phyloP scores from a whole-genome alignment of 2,329 filamentous ascomycete species.

The Colletotrichum sp. region DNA sequence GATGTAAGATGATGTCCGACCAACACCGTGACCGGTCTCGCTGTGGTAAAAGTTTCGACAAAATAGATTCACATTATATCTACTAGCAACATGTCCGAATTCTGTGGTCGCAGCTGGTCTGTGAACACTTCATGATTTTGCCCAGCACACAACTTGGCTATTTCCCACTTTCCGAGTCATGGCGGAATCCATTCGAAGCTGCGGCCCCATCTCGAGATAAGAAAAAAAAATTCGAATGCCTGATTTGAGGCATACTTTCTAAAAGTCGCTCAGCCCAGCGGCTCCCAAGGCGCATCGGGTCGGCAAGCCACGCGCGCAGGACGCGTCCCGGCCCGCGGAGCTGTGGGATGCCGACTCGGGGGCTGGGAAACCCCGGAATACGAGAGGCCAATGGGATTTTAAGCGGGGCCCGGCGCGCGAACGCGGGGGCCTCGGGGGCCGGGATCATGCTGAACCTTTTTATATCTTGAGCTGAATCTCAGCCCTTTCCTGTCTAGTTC shows the following conservation, averaged over 20 bases:
- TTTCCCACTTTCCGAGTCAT: neutral
- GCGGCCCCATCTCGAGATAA: neutral
- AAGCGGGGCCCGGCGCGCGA: neutral
- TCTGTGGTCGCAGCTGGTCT: rapidly evolving
- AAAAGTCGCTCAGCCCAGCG: neutral
- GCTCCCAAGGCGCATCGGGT: neutral
- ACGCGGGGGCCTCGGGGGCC: constrained; percentile 2
- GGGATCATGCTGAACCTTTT: neutral
- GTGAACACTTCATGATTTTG: rapidly evolving
- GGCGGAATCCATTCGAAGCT: neutral
- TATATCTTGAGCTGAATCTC: neutral
- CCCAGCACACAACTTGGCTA: too few relatives aligned
- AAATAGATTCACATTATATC: rapidly evolving
- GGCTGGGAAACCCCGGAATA: constrained; percentile 24
- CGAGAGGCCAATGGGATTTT: neutral
- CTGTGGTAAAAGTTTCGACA: rapidly evolving
- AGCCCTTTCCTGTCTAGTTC: neutral
- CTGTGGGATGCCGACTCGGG: constrained; percentile 25
- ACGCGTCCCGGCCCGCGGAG: neutral
- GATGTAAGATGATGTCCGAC: too few relatives aligned
- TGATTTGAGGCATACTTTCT: neutral
- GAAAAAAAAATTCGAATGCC: neutral
- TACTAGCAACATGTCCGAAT: rapidly evolving
- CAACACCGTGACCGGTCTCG: too few relatives aligned
- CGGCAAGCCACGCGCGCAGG: neutral